These are phyloP conservation scores for Diutina neorugosa DNA, from an alignment of 1,139 yeast species.

Conservation along the genomic window DNA sequence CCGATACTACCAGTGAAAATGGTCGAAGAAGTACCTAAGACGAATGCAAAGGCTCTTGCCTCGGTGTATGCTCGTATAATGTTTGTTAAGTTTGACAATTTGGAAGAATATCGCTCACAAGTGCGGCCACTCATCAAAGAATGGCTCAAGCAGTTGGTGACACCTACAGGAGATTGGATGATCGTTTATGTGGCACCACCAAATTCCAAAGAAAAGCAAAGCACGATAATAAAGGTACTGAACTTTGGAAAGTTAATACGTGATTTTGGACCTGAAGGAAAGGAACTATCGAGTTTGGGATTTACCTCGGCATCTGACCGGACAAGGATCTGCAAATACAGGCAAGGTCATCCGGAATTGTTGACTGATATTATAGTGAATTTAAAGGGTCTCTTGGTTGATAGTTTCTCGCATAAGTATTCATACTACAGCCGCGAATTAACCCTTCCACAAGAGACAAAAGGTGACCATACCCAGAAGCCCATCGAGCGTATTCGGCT, in stretches of 20 bases:
- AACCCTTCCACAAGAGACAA: background rate
- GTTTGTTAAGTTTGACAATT: slow-evolving; percentile 51
- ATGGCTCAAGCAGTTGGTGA: slow-evolving; percentile 54
- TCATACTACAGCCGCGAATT: slow-evolving; percentile 24
- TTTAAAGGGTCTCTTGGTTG: slow-evolving; percentile 41
- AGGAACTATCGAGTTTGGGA: slow-evolving; percentile 14
- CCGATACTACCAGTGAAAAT: slow-evolving; percentile 47
- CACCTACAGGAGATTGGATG: slow-evolving; percentile 31
- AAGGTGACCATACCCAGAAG: background rate
- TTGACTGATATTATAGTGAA: slow-evolving; percentile 36
- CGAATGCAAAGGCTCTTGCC: background rate
- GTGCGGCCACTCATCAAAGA: slow-evolving; percentile 73
- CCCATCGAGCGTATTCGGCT: slow-evolving; percentile 7
- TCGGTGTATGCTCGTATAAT: slow-evolving; percentile 51
- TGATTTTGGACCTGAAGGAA: slow-evolving; percentile 48
- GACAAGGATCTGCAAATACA: background rate
- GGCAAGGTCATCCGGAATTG: slow-evolving; percentile 21
- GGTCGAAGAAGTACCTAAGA: slow-evolving; percentile 46
- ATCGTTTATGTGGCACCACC: slow-evolving; percentile 44
- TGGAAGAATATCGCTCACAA: slow-evolving; percentile 66
- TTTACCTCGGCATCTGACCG: background rate
- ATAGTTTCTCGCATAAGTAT: slow-evolving; percentile 43
- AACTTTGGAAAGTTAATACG: slow-evolving; percentile 50
- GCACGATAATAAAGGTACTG: slow-evolving; percentile 36
- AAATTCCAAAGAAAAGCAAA: slow-evolving; percentile 30